phyloP scores from a whole-genome alignment of 2,329 filamentous ascomycete species.

The Mycosphaerella arachidis region DNA sequence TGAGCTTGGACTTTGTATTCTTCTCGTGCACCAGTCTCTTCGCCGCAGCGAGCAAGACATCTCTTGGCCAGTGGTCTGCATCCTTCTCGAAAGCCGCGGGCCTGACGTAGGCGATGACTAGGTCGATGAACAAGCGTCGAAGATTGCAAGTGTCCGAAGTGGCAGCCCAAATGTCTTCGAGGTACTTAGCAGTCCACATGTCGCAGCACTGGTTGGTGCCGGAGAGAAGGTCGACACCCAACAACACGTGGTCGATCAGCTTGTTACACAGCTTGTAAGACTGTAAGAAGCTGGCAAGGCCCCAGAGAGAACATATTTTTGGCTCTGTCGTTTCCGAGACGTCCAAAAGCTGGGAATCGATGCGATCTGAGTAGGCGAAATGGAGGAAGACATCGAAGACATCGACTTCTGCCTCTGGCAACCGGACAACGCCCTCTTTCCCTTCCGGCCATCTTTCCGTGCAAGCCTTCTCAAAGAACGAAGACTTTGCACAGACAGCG shows the following conservation, averaged over 20 bases:
- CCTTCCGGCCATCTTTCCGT: conserved; percentile 8
- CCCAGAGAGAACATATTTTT: no score
- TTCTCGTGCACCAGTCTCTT: neutral
- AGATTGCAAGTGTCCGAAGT: neutral
- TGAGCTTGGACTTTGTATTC: no score
- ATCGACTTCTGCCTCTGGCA: neutral
- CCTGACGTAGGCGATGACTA: neutral
- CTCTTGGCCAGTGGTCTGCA: neutral
- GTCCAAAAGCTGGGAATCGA: no score
- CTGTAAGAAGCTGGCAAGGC: neutral
- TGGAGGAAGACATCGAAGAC: neutral
- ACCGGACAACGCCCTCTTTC: neutral
- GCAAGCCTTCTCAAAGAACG: conserved; percentile 9
- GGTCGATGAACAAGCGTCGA: neutral
- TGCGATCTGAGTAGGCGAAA: neutral
- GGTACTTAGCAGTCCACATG: neutral
- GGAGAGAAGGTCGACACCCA: neutral
- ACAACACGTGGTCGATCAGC: neutral
- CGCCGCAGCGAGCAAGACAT: neutral
- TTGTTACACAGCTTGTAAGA: neutral
- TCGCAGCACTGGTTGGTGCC: neutral
- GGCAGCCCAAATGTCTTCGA: neutral
- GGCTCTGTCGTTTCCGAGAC: no score
- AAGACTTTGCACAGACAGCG: conserved; percentile 2
- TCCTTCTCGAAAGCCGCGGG: neutral